These are phyloP conservation scores for Parastagonospora nodorum DNA, from an alignment of 2,329 filamentous ascomycete species.

Conservation along the genomic window DNA sequence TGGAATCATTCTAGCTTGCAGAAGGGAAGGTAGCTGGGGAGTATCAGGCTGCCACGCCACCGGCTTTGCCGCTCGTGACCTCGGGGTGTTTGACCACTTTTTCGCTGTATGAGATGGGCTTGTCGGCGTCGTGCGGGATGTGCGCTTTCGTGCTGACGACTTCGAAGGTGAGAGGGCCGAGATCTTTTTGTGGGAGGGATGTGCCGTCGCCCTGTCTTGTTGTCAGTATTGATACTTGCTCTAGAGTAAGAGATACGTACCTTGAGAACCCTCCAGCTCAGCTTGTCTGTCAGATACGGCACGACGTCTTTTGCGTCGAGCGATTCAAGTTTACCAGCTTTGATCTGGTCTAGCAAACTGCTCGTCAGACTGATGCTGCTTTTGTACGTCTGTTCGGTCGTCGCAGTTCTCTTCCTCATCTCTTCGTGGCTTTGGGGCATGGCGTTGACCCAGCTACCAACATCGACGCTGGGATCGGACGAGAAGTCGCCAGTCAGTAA, in stretches of 20 bases:
- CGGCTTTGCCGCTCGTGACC: slow-evolving; percentile 14
- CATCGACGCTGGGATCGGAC: slow-evolving; percentile 18
- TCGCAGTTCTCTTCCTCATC: slow-evolving; percentile 53
- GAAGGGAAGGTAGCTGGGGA: too few relatives aligned
- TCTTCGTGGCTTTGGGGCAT: slow-evolving; percentile 16
- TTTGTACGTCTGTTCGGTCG: slow-evolving; percentile 10
- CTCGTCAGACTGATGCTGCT: slow-evolving; percentile 32
- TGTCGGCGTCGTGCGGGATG: slow-evolving; percentile 18
- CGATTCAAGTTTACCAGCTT: slow-evolving; percentile 20
- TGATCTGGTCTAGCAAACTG: slow-evolving; percentile 29
- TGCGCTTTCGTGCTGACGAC: slow-evolving; percentile 20
- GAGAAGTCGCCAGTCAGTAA: slow-evolving; percentile 22
- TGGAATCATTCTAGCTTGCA: too few relatives aligned
- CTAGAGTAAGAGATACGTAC: slow-evolving; percentile 8
- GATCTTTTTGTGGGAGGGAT: slow-evolving; percentile 9
- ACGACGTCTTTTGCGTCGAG: slow-evolving; percentile 28
- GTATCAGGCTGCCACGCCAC: slow-evolving; percentile 7
- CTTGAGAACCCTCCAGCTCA: slow-evolving; percentile 36
- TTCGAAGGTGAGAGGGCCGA: slow-evolving; percentile 20
- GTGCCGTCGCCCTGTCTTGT: slow-evolving; percentile 16
- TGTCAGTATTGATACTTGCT: slow-evolving; percentile 10
- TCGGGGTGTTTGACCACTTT: slow-evolving; percentile 20
- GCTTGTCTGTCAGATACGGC: slow-evolving; percentile 28
- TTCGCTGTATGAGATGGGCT: slow-evolving; percentile 21
- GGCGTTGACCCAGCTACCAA: slow-evolving; percentile 34